A percentile compares a stretch with the other conserved stretches of the same genome.
phyloP scores from a whole-genome alignment of 371 early-diverging fungal genomes.

The Apophysomyces elegans region DNA sequence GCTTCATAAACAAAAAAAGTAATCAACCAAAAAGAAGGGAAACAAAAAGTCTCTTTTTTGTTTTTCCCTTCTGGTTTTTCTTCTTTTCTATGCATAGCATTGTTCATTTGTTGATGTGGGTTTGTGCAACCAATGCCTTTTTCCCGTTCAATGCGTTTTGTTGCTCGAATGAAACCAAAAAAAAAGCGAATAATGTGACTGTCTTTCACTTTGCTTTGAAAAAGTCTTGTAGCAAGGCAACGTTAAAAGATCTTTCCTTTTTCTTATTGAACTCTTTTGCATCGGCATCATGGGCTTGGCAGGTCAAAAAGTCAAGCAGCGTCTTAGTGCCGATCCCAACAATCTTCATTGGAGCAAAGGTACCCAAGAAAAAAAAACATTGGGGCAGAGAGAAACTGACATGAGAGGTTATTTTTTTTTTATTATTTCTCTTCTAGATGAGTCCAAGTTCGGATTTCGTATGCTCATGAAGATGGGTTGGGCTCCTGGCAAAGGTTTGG shows the following conservation, averaged over 20 bases:
- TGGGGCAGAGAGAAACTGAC: not conserved
- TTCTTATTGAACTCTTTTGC: not conserved
- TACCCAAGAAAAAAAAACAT: slow-evolving; percentile 22
- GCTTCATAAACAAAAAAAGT: too few relatives aligned
- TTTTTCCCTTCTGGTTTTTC: too few relatives aligned
- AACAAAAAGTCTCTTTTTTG: too few relatives aligned
- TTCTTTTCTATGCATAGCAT: too few relatives aligned
- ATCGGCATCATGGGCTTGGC: slow-evolving; percentile 76
- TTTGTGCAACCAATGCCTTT: too few relatives aligned
- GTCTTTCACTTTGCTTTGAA: not conserved
- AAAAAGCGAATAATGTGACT: too few relatives aligned
- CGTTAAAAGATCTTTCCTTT: not conserved
- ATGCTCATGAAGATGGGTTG: slow-evolving; percentile 97
- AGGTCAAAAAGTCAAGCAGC: slow-evolving; percentile 79
- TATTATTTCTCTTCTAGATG: slow-evolving; percentile 54
- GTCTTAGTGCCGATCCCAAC: slow-evolving; percentile 91
- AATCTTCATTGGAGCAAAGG: slow-evolving; percentile 88
- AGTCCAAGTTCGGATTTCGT: slow-evolving; percentile 84
- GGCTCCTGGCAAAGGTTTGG: slow-evolving; percentile 93
- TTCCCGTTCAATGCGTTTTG: too few relatives aligned
- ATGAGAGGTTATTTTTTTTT: too few relatives aligned
- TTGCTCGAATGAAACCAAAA: too few relatives aligned
- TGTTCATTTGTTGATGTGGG: too few relatives aligned
- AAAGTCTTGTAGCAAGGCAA: not conserved
- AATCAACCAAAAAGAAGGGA: too few relatives aligned